Evolutionary conservation across 441 rosid species (phyloP).

Genomic region (Isatis lusitanica): DNA sequence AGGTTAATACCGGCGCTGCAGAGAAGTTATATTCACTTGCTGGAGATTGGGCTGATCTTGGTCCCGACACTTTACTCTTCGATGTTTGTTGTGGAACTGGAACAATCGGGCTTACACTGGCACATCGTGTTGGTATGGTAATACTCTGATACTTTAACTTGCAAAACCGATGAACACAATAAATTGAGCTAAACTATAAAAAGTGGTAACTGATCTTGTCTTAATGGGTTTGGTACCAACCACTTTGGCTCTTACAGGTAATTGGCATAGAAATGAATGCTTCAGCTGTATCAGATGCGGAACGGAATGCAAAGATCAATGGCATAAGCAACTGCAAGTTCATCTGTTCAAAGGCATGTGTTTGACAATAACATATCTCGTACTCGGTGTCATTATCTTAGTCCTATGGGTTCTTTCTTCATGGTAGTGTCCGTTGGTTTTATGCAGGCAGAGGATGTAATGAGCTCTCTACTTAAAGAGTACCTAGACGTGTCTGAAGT

Average conservation of each 20-base stretch:
- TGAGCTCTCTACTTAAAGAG: constrained; percentile 76
- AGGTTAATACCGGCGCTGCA: constrained; percentile 93
- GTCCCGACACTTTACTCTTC: constrained; percentile 81
- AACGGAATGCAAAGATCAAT: constrained; percentile 81
- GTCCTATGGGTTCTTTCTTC: not conserved
- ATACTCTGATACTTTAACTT: constrained; percentile 30
- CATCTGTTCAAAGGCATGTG: constrained; percentile 79
- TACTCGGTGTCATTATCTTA: not conserved
- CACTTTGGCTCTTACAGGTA: constrained; percentile 49
- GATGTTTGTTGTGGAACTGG: constrained; percentile 98
- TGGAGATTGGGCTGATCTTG: constrained; percentile 94
- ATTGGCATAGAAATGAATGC: constrained; percentile 93
- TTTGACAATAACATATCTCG: not conserved
- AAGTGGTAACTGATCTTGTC: not conserved
- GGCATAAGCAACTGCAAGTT: constrained; percentile 88
- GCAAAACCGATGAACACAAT: not conserved
- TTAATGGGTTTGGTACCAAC: not conserved
- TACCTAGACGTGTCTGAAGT: constrained; percentile 46
- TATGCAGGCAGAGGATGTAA: constrained; percentile 86
- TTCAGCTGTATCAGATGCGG: constrained; percentile 92
- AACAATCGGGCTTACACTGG: constrained; percentile 89
- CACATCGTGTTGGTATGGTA: constrained; percentile 95
- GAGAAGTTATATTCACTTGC: constrained; percentile 93
- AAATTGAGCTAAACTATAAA: not conserved
- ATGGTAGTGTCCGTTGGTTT: constrained; percentile 21